phyloP scores from a whole-genome alignment of 768 basidiomycete genomes.

The Clitopilus passeckerianus region DNA sequence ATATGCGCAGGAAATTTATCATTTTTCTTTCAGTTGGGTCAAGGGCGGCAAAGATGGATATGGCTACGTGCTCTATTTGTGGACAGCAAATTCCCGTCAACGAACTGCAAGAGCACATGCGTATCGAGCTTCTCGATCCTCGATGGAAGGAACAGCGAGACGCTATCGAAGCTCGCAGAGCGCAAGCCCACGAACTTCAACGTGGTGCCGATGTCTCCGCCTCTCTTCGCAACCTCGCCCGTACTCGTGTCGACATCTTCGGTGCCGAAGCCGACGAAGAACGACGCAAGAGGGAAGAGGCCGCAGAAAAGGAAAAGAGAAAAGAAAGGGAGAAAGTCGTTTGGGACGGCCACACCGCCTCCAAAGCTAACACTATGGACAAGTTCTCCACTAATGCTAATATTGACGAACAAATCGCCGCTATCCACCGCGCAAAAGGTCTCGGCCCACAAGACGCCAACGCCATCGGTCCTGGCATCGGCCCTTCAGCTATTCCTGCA shows the following conservation, averaged over 20 bases:
- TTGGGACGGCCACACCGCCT: conserved; percentile 98
- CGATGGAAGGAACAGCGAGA: conserved; percentile 97
- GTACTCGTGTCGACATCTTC: conserved; percentile 96
- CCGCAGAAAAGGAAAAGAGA: conserved; percentile 73
- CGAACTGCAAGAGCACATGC: conserved; percentile 96
- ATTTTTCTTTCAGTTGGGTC: conserved; percentile 48
- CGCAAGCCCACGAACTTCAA: conserved; percentile 82
- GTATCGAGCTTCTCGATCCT: conserved; percentile 96
- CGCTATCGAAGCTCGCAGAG: conserved; percentile 81
- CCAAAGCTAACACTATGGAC: conserved; percentile 87
- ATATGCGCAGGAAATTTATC: conserved; percentile 2
- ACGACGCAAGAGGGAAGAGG: conserved; percentile 79
- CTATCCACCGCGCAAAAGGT: conserved; percentile 91
- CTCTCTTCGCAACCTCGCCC: conserved; percentile 88
- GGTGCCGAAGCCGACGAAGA: conserved; percentile 93
- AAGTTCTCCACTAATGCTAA: conserved; percentile 92
- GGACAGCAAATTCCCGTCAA: conserved; percentile 96
- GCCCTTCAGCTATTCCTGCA: conserved; percentile 70
- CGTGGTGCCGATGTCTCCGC: conserved; percentile 92
- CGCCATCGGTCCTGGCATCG: conserved; percentile 85
- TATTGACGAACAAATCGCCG: conserved; percentile 97
- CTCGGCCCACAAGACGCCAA: conserved; percentile 80
- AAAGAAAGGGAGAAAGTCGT: conserved; percentile 93
- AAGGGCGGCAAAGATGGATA: conserved; percentile 60
- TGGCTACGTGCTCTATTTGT: conserved; percentile 90